These are phyloP conservation scores for Leccinum variicolor DNA, from an alignment of 768 basidiomycete genomes.

Conservation along the genomic window DNA sequence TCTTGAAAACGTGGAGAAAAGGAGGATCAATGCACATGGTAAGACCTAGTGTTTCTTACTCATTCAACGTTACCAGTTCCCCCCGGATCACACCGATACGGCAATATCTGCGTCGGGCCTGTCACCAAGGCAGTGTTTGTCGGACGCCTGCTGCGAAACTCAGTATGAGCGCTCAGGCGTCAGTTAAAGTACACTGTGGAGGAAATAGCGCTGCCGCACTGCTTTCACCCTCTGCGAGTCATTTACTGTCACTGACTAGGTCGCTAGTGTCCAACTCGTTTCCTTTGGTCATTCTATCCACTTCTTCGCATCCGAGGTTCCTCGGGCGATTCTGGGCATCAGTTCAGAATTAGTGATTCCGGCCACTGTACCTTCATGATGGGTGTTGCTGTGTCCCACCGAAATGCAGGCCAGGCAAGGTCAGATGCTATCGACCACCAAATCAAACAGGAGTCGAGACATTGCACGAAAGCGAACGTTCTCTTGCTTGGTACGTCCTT, in stretches of 20 bases:
- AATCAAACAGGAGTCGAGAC: conserved; percentile 2
- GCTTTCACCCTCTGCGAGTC: background rate
- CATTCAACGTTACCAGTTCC: background rate
- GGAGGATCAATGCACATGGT: background rate
- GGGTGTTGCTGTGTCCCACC: background rate
- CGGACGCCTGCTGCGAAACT: background rate
- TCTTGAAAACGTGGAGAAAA: background rate
- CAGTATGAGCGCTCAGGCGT: background rate
- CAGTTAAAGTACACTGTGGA: background rate
- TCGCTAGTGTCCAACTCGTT: background rate
- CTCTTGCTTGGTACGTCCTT: background rate
- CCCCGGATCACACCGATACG: background rate
- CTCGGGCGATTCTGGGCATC: background rate
- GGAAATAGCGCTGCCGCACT: background rate
- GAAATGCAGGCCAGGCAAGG: background rate
- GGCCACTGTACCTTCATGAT: background rate
- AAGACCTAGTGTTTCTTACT: background rate
- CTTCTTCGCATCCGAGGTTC: background rate
- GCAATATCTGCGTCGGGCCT: background rate
- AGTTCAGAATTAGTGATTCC: background rate
- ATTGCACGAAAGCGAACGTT: background rate
- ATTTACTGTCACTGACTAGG: background rate
- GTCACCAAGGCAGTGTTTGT: background rate
- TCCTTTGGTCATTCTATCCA: background rate
- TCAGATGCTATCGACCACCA: conserved; percentile 5